A percentile compares a stretch with the other conserved stretches of the same genome.
Evolutionary conservation across 2,329 filamentous ascomycete genomes (phyloP).

Genomic region (Allantophomopsis cytisporea): DNA sequence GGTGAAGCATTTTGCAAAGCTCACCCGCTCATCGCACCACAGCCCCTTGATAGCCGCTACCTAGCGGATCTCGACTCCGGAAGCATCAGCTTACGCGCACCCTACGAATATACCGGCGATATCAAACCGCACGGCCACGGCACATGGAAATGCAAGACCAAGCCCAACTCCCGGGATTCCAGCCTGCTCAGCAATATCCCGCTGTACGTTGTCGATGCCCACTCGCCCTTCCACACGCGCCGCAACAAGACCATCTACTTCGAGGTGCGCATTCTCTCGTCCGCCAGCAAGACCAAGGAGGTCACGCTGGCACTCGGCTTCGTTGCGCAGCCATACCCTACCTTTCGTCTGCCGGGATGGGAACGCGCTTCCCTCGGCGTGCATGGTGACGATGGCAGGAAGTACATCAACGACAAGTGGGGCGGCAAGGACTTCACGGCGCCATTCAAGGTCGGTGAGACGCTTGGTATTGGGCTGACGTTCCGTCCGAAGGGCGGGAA

Average conservation of each 20-base stretch:
- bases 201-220: conserved; percentile 47
- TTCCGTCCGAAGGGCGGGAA: conserved; percentile 22
- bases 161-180: conserved; percentile 37
- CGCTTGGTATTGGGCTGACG: conserved; percentile 59
- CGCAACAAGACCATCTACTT: conserved; percentile 51
- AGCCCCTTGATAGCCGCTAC: conserved; percentile 31
- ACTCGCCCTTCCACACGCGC: conserved; percentile 36
- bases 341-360: conserved; percentile 70
- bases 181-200: conserved; percentile 56
- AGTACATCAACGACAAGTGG: conserved; percentile 62
- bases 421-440: conserved; percentile 57
- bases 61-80: conserved; percentile 32
- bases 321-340: conserved; percentile 60
- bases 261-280: conserved; percentile 44
- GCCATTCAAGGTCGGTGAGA: conserved; percentile 50
- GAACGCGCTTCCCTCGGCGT: conserved; percentile 61
- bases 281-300: conserved; percentile 23
- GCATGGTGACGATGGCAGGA: conserved; percentile 69
- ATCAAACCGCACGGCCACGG: conserved; percentile 33
- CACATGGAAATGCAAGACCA: conserved; percentile 32
- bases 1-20: conserved; percentile 52
- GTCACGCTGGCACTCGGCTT: conserved; percentile 53
- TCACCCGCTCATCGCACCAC: conserved; percentile 43
- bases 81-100: conserved; percentile 40
- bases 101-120: conserved; percentile 30